These are phyloP conservation scores for Fraxinus paxiana DNA, from an alignment of 305 asterid genomes.

Conservation along the genomic window DNA sequence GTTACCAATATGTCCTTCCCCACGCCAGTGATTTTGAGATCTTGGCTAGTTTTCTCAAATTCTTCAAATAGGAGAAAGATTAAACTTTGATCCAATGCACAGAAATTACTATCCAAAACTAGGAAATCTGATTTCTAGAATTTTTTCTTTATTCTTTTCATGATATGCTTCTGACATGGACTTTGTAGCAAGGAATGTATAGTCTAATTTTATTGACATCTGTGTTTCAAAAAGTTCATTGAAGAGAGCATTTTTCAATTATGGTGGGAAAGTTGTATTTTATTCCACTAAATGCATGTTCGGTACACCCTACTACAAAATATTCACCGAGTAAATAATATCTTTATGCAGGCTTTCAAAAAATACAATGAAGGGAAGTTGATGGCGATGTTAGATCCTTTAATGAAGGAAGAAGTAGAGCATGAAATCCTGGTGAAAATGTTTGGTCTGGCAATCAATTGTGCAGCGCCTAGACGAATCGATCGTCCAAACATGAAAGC, in stretches of 20 bases:
- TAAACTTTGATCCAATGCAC: neutral
- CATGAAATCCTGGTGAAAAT: conserved; percentile 55
- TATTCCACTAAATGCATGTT: neutral
- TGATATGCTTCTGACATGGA: neutral
- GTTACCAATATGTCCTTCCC: neutral
- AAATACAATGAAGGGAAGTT: conserved; percentile 54
- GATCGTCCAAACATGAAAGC: conserved; percentile 94
- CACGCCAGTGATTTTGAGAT: neutral
- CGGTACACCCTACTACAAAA: neutral
- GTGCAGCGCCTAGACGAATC: conserved; percentile 82
- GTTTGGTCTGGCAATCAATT: conserved; percentile 69
- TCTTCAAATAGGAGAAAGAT: neutral
- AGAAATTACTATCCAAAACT: neutral
- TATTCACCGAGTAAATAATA: neutral
- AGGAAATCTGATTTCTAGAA: neutral
- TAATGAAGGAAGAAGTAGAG: conserved; percentile 50
- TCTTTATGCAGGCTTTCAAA: conserved; percentile 60
- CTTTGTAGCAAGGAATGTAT: neutral
- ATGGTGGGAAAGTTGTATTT: neutral
- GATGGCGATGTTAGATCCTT: conserved; percentile 68
- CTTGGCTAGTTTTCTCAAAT: neutral
- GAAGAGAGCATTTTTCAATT: neutral
- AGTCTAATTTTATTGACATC: neutral
- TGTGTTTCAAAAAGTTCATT: neutral
- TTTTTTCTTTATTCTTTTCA: neutral